These are phyloP conservation scores for grape (Vitis vinifera) DNA, from an alignment of 164 flowering plant genomes.

Conservation along the genomic window DNA sequence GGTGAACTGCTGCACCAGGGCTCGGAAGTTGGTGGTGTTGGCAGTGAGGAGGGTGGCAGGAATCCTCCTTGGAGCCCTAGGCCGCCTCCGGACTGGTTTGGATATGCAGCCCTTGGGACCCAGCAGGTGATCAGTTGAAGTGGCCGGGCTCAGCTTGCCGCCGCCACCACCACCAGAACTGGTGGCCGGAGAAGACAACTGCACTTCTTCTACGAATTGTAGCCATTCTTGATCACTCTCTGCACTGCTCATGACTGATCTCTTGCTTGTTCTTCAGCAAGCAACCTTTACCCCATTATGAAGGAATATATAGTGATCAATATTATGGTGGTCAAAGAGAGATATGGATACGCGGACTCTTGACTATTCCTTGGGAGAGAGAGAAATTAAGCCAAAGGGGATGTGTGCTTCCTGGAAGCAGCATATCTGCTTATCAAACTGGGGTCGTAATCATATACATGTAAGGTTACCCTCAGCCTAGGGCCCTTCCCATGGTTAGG, in stretches of 20 bases:
- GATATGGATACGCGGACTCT: neutral
- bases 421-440: conserved; percentile 5
- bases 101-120: conserved; percentile 10
- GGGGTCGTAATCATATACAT: neutral
- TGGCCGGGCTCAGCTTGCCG: too few relatives aligned
- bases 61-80: conserved; percentile 31
- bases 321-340: conserved; percentile 16
- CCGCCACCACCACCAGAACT: too few relatives aligned
- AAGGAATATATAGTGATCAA: neutral
- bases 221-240: neutral
- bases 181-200: too few relatives aligned
- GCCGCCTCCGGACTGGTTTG: conserved; percentile 27
- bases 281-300: too few relatives aligned
- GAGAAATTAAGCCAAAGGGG: neutral
- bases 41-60: conserved; percentile 48
- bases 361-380: conserved; percentile 2
- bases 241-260: too few relatives aligned
- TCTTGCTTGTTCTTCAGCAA: too few relatives aligned
- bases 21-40: conserved; percentile 39
- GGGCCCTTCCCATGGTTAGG: neutral
- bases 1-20: conserved; percentile 51
- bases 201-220: conserved; percentile 6
- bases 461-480: neutral
- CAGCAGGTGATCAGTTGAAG: neutral
- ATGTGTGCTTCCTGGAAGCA: conserved; percentile 22